Evolutionary conservation across 164 flowering plant species (phyloP), one percentile per base, ranked within the genome.

Genomic region (Saururus chinensis): DNA sequence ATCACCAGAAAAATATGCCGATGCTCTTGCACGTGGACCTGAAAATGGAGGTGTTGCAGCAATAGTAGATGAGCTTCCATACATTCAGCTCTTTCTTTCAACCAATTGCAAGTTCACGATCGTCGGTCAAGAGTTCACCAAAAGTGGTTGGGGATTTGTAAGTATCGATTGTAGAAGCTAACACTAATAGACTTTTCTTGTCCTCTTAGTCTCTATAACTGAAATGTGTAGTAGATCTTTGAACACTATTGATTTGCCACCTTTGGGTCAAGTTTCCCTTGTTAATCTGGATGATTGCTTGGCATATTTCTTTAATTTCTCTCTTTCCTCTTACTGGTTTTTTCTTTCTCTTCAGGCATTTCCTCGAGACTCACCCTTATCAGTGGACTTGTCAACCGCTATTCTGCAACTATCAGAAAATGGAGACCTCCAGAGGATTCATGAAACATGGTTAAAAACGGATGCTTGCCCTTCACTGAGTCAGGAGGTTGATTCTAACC

Each of bases 321-420:
- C 11, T 12, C 14, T 45, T 45, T 8, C 14, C 14, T 45, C 49
- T 45, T 45, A 45, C 11, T 45, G 7, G 14, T 7, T 10, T 20
- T 13, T 35, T 70, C 52, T 52, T 56, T 70, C 52, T 52, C 53
- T 0, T 65, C 51, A 92, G 95, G 95, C 92, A 66, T 92, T 92
- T 77, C 92, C 85, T 1, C 75, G 84, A 56, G 96, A 86, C 71
- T 92, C 96, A 56, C 88, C 91, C 2, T 67, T 92, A 54, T 85
- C 93, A 0, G 56, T 84, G 30, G 98, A 92, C 68, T 64, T 89
- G 84, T 87, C 96, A 24, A 92, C 96, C n/a, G 95, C 96, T 56
- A 82, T 92, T 25, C 71, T 92, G n/a, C 59, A 72, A 16, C 72
- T 92, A 17, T 84, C 96, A 1, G 98, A 92, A 68, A 82, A 78